phyloP scores from a whole-genome alignment of 176 grass and related monocot genomes.

The Carex pumila region DNA sequence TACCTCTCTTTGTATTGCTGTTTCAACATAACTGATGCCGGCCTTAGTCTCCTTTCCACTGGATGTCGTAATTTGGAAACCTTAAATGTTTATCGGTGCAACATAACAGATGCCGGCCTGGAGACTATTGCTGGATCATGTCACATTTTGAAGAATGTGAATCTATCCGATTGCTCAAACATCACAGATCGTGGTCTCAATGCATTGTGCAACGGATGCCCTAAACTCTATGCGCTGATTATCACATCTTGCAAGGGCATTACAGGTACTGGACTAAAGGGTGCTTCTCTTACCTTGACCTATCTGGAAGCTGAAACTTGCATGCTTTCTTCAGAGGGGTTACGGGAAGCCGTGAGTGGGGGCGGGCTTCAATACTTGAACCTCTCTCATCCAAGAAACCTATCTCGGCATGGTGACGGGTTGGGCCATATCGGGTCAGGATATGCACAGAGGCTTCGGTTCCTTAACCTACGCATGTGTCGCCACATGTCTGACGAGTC shows the following conservation, averaged over 20 bases:
- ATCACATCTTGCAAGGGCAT: conserved; percentile 57
- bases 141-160: conserved; percentile 57
- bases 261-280: conserved; percentile 60
- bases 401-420: conserved; percentile 28
- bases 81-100: conserved; percentile 64
- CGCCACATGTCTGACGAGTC: conserved; percentile 51
- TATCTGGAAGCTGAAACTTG: conserved; percentile 85
- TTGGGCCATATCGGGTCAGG: conserved; percentile 37
- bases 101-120: conserved; percentile 64
- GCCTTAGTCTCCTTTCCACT: conserved; percentile 34
- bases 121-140: conserved; percentile 53
- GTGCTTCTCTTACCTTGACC: conserved; percentile 42
- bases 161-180: conserved; percentile 38
- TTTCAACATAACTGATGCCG: conserved; percentile 58
- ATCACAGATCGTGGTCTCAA: conserved; percentile 69
- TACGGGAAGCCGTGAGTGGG: conserved; percentile 37
- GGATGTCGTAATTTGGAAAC: conserved; percentile 71
- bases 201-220: conserved; percentile 41
- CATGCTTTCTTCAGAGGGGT: conserved; percentile 52
- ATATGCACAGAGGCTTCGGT: conserved; percentile 37
- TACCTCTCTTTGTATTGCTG: conserved; percentile 86
- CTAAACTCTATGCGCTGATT: conserved; percentile 42
- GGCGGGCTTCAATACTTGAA: conserved; percentile 65
- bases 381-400: conserved; percentile 47
- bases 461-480: conserved; percentile 70